Evolutionary conservation across 2,329 filamentous ascomycete species (phyloP), one percentile per base, ranked within the genome.

Genomic region (Pestalotiopsis sp.): DNA sequence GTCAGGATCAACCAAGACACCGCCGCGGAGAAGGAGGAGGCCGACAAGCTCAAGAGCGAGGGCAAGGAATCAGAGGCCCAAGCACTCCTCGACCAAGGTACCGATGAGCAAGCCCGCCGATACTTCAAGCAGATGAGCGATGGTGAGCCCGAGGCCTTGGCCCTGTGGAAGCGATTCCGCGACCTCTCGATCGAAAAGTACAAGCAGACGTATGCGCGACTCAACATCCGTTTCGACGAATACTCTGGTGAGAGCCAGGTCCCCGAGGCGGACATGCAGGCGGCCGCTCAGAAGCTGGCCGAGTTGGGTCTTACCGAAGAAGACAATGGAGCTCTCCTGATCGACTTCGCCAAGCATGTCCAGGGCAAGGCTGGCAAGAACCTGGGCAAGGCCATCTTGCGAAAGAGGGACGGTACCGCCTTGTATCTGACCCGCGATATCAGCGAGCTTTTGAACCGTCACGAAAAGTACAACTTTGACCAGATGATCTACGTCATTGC

Each of bases 401-500:
- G 90, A 71, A 92, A 93, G 81, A 88, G 87, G 72, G 90, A 92
- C 71, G 92, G 92, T 66, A 93, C 91, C 13, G 91, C 91, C 55
- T 85, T 93, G 40, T 94, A 95, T 76, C 85, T 94, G 60, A 93
- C 92, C 64, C 88, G 92, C 71, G 92, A 95, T 78, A 91, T 94
- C 70, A 91, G 89, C 72, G 91, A 94, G 75, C 86, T 93, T 35
- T 80, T 94, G 65, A 86, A 89, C 74, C 88, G 92, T 67, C 81
- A 83, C 57, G 82, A 86, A 60, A 85, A 85, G 70, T 84, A 84
- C 80, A 77, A 88, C 11, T 93, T 92, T 73, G 91, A 94, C 80
- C 88, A 92, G 76, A 92, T 94, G 91, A 91, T 94, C 70, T 94
- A 94, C 74, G 91, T 94, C 10, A 88, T 94, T 38, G 91, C 91